Evolutionary conservation across 2,329 filamentous ascomycete species (phyloP).

Genomic region (Trichothecium sympodiale): DNA sequence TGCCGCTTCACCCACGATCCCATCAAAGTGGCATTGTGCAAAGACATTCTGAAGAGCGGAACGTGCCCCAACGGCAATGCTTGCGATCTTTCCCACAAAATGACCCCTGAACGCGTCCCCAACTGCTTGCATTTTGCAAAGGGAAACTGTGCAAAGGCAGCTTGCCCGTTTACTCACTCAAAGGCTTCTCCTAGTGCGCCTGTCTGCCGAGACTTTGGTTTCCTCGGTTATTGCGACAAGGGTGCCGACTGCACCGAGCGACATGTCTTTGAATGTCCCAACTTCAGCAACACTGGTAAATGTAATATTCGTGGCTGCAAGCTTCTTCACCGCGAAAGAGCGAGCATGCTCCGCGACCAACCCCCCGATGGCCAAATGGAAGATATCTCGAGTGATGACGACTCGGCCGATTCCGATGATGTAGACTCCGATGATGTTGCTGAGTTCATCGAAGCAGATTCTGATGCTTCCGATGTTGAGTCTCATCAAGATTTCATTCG

Average conservation of each 20-base stretch:
- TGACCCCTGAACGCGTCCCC: constrained; percentile 73
- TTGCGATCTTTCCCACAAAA: constrained; percentile 86
- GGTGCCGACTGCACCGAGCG: constrained; percentile 68
- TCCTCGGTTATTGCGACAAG: constrained; percentile 79
- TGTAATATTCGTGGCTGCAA: constrained; percentile 77
- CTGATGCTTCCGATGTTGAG: constrained; percentile 42
- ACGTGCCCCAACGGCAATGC: constrained; percentile 64
- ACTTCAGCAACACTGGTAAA: constrained; percentile 81
- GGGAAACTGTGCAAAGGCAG: constrained; percentile 77
- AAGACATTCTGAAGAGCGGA: constrained; percentile 70
- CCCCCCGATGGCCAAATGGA: constrained; percentile 42
- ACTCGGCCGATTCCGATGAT: constrained; percentile 61
- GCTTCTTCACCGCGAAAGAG: constrained; percentile 78
- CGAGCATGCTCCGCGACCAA: constrained; percentile 65
- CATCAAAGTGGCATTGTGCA: constrained; percentile 81
- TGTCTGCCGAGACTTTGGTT: constrained; percentile 77
- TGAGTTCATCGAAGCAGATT: constrained; percentile 49
- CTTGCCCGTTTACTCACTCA: constrained; percentile 81
- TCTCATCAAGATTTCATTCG: constrained; percentile 49
- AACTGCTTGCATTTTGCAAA: constrained; percentile 83
- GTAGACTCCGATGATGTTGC: constrained; percentile 67
- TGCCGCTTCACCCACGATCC: constrained; percentile 81
- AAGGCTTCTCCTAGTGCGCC: constrained; percentile 64
- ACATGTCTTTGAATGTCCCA: constrained; percentile 87
- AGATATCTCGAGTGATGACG: constrained; percentile 72